Conservation (phyloP, 2,329 filamentous ascomycete genomes). For the Diaporthe ampelina region DNA sequence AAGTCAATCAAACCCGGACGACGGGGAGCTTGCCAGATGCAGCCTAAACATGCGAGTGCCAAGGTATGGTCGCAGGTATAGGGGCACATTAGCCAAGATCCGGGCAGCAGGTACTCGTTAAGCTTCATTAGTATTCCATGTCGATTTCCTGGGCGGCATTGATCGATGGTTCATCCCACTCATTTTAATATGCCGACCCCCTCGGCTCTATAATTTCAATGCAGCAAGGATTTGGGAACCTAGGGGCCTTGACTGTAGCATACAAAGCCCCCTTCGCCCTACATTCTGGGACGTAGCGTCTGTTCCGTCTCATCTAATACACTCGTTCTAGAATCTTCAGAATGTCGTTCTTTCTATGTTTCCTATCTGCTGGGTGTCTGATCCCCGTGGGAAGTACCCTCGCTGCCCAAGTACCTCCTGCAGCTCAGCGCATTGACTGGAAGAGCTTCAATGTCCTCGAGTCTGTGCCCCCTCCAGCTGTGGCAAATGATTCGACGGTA, state of each 20-base stretch:
- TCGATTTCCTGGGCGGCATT: neutral
- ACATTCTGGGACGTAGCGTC: neutral
- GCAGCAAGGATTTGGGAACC: neutral
- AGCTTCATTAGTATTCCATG: slow-evolving; percentile 1
- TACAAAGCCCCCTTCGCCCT: slow-evolving; percentile 6
- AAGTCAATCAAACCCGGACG: slow-evolving; percentile 18
- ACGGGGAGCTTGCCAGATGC: neutral
- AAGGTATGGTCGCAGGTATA: neutral
- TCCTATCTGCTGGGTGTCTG: slow-evolving; percentile 1
- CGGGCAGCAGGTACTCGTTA: neutral
- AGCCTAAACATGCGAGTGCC: slow-evolving; percentile 17
- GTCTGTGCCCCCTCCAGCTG: slow-evolving; percentile 53
- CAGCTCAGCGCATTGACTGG: slow-evolving; percentile 60
- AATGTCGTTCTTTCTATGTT: slow-evolving; percentile 4
- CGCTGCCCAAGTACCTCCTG: slow-evolving; percentile 46
- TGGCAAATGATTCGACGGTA: slow-evolving; percentile 51
- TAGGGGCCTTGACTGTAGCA: neutral
- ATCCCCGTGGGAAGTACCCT: neutral
- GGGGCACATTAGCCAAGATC: neutral
- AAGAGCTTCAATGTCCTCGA: slow-evolving; percentile 59
- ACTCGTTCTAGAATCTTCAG: slow-evolving; percentile 17
- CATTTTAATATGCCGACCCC: slow-evolving; percentile 3
- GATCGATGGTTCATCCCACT: slow-evolving; percentile 6
- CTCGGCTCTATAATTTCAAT: slow-evolving; percentile 8
- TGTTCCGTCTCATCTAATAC: slow-evolving; percentile 1